Percentiles rank a stretch among this genome's conserved stretches.
phyloP scores from a whole-genome alignment of 768 basidiomycete species.

The Lactarius trivialis region DNA sequence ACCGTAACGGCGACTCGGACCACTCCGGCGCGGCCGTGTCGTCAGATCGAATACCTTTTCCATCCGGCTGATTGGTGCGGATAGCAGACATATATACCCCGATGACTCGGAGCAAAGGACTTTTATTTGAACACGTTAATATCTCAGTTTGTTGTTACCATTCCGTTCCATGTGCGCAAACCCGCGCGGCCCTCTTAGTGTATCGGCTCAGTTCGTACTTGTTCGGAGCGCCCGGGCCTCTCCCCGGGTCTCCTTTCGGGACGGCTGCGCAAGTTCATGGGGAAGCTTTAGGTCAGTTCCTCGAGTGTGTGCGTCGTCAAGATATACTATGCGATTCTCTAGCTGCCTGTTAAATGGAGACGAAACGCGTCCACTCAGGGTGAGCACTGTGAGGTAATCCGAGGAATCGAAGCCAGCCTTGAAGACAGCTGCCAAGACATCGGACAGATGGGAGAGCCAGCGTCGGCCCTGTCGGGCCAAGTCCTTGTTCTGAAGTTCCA shows the following conservation, averaged over 20 bases:
- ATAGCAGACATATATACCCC: background rate
- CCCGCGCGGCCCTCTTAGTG: no score
- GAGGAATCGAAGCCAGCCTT: no score
- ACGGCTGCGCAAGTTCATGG: background rate
- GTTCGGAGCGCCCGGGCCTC: no score
- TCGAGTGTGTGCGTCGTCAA: background rate
- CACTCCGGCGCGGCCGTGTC: no score
- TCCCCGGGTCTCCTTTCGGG: no score
- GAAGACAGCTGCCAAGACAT: background rate
- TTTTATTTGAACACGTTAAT: no score
- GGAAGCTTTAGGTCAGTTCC: background rate
- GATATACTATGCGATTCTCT: background rate
- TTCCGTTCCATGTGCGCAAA: no score
- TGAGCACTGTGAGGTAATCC: background rate
- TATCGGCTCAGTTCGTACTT: no score
- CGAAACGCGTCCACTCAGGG: background rate
- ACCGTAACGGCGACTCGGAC: no score
- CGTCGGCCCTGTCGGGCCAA: no score
- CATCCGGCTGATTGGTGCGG: background rate
- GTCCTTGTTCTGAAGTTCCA: conserved; percentile 30
- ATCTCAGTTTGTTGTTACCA: no score
- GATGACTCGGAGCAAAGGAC: no score
- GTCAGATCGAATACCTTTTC: background rate
- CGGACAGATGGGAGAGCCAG: background rate
- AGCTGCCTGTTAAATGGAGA: background rate